Evolutionary conservation across 805 yeast species (phyloP), one percentile per base, ranked within the genome.

Genomic region (Allodekkera sacchari): DNA sequence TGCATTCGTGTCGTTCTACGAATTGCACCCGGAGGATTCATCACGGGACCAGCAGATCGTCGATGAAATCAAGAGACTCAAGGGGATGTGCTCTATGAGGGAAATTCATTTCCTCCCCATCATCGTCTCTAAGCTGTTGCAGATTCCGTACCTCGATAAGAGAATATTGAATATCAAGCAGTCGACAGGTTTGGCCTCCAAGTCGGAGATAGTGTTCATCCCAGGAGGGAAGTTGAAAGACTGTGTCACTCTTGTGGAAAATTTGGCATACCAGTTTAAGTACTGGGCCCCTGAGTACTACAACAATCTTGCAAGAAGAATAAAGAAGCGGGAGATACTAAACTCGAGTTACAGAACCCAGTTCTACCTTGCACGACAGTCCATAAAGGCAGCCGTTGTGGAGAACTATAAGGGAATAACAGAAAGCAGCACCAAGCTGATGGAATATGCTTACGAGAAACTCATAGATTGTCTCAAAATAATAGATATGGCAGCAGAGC

Each of bases 361-460:
- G 18, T 44, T 44, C 20, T 72, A 74, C 71, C 59, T 63, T 6
- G 63, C 71, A 0, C 54, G 82, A 18, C 71, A 71, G 41, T 61
- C 70, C 1, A 44, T 70, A 33, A 76, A 76, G 41, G 52, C 62
- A 21, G 78, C 75, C 0, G 52, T 64, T 4, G 50, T 74, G 21
- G 60, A 69, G 12, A 77, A 75, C 43, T 52, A 70, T 38, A 60
- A 63, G 36, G 64, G 41, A 61, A 63, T 41, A 35, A 57, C 38
- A 14, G 77, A 70, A n/a, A 48, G 57, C 12, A 63, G 79, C 1
- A 50, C 68, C n/a, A 71, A 66, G 36, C 47, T 63, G 10, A 63
- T 65, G 44, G 80, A 76, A 37, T 54, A 63, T 12, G 64, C 76
- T 1, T 76, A 77, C 43, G 77, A 73, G 34, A 55, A 66, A 22